Evolutionary conservation across 148 eudicot species (phyloP), one percentile per base, ranked within the genome.

Genomic region (Salicornia ramosissima): DNA sequence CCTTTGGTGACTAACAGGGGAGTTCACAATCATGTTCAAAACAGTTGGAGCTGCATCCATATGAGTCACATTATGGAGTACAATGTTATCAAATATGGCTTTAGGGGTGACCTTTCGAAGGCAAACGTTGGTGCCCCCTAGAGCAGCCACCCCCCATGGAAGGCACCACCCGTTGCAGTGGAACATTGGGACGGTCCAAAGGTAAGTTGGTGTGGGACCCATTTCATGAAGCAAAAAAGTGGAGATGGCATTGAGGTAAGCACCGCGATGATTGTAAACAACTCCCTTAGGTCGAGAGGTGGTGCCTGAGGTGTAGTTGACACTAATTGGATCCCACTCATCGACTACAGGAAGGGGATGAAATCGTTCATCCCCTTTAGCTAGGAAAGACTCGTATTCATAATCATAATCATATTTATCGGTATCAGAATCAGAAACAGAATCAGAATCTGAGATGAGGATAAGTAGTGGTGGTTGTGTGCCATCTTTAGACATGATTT

Each of bases 141-240:
- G 78, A 2, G 92, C 92, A 0, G 92, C 89, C 21, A 87, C 75
- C 2, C 85, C 86, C 92, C 92, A 87, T 63, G 84, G 83, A 14
- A 85, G 82, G 71, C 87, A 85, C 92, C 92, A 87, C 1, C 92
- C 92, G 16, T 79, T 87, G 74, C 92, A 87, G 11, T 87, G 92
- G 47, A 87, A 87, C 92, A 87, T 85, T 1, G 92, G 92, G 60
- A 85, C 92, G 0, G 87, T 80, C 92, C 92, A 87, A 16, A 87
- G 80, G 25, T 83, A 85, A 8, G 79, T 78, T 5, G 92, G 87
- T 70, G 74, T 73, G 1, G 83, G 21, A 12, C 70, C 69, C 89
- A 87, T 87, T 22, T 83, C 89, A 55, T 81, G 88, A 30, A 87
- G 84, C 53, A 87, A 72, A 73, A 83, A 73, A 13, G 92, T 79